A percentile compares a stretch with the other conserved stretches of the same genome.
These are phyloP conservation scores for Verticillium nubilum DNA, from an alignment of 2,329 filamentous ascomycete genomes.

Conservation along the genomic window DNA sequence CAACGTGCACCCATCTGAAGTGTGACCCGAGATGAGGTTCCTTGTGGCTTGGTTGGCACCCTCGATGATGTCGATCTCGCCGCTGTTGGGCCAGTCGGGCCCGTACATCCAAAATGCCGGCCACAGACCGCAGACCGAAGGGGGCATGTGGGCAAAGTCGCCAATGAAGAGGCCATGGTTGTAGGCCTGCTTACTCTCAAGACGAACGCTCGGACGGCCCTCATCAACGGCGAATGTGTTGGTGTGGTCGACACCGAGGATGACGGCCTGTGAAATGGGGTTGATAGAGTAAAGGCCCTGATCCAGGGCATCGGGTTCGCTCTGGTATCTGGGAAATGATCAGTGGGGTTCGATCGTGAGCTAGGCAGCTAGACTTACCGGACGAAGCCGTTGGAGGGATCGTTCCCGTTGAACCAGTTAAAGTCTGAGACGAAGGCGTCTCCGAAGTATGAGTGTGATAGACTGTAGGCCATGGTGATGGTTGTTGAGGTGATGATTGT, in stretches of 20 bases:
- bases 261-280: slow-evolving; percentile 33
- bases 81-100: slow-evolving; percentile 53
- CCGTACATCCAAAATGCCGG: slow-evolving; percentile 61
- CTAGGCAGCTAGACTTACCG: neutral
- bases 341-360: neutral
- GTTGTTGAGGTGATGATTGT: neutral
- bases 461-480: slow-evolving; percentile 25
- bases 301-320: slow-evolving; percentile 29
- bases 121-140: slow-evolving; percentile 66
- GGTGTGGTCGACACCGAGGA: slow-evolving; percentile 37
- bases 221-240: slow-evolving; percentile 28
- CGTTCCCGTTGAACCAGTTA: slow-evolving; percentile 42
- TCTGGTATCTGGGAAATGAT: slow-evolving; percentile 34
- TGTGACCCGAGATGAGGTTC: slow-evolving; percentile 61
- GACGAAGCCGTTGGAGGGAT: slow-evolving; percentile 55
- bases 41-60: slow-evolving; percentile 57
- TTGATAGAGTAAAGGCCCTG: slow-evolving; percentile 37
- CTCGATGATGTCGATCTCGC: slow-evolving; percentile 68
- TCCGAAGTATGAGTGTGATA: slow-evolving; percentile 36
- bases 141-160: slow-evolving; percentile 70
- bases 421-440: slow-evolving; percentile 41
- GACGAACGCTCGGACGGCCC: slow-evolving; percentile 56
- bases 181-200: slow-evolving; percentile 60
- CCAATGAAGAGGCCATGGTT: slow-evolving; percentile 64
- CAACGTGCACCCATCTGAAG: slow-evolving; percentile 23